A percentile compares a stretch with the other conserved stretches of the same genome.
Evolutionary conservation across 495 filamentous ascomycete genomes (phyloP).

Genomic region (Trichoderma virens): DNA sequence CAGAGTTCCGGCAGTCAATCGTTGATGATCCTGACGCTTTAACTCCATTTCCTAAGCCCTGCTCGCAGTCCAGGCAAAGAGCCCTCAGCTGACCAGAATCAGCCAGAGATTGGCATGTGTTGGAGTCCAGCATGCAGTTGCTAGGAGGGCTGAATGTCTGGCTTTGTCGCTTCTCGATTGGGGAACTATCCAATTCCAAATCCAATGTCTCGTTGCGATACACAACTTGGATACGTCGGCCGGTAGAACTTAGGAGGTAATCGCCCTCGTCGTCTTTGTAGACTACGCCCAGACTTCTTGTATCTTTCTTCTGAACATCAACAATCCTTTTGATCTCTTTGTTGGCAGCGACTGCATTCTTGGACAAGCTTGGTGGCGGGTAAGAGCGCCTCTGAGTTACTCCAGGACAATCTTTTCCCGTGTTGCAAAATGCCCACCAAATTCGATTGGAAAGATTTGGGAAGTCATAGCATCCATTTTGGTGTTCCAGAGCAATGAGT

Average conservation of each 20-base stretch:
- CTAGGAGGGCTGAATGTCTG: not conserved
- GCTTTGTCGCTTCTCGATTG: not conserved
- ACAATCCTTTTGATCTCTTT: too few relatives aligned
- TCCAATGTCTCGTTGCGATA: not conserved
- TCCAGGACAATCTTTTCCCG: not conserved
- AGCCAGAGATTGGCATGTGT: not conserved
- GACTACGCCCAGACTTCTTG: not conserved
- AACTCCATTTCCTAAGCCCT: not conserved
- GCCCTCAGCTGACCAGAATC: not conserved
- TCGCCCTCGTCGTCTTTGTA: not conserved
- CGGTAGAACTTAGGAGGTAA: not conserved
- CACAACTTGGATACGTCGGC: not conserved
- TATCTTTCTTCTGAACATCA: not conserved
- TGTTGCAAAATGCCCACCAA: not conserved
- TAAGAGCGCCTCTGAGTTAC: not conserved
- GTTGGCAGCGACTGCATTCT: not conserved
- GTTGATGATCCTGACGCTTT: not conserved
- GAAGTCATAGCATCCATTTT: not conserved
- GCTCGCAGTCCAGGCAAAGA: not conserved
- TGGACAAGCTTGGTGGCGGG: not conserved
- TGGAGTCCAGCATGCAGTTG: not conserved
- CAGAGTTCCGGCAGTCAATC: not conserved
- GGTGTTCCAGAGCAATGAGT: not conserved
- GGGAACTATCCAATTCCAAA: not conserved
- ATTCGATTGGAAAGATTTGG: not conserved